phyloP scores from a whole-genome alignment of 202 grass and related monocot species.

The Carex arenaria region DNA sequence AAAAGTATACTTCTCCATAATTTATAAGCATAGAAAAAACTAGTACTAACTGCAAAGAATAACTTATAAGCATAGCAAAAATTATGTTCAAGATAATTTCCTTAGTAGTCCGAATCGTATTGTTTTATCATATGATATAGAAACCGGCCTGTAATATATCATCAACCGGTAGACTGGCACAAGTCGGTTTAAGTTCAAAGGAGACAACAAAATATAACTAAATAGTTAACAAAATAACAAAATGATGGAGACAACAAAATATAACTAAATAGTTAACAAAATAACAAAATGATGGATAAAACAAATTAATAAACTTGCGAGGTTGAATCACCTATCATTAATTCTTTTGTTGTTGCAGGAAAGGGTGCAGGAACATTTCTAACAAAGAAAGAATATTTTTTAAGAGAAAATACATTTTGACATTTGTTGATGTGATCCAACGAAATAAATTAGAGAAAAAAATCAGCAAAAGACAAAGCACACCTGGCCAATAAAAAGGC shows the following conservation, averaged over 20 bases:
- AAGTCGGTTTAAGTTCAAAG: too few species aligned
- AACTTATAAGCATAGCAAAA: too few species aligned
- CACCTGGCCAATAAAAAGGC: neutral
- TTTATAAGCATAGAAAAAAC: too few species aligned
- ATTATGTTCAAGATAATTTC: too few species aligned
- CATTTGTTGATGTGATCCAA: neutral
- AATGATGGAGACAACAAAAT: neutral
- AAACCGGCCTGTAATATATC: too few species aligned
- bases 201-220: too few species aligned
- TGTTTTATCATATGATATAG: too few species aligned
- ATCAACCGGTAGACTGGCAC: too few species aligned
- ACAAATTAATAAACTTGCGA: neutral
- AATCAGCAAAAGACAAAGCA: neutral
- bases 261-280: neutral
- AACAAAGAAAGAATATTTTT: neutral
- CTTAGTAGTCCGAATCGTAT: too few species aligned
- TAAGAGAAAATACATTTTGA: neutral
- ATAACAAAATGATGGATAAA: neutral
- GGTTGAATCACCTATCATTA: neutral
- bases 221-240: neutral
- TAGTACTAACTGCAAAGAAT: too few species aligned
- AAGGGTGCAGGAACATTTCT: slow-evolving; percentile 4
- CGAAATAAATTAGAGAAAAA: neutral
- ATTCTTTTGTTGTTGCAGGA: neutral
- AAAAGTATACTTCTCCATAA: too few species aligned